These are phyloP conservation scores for Sanghuangporus sanghuang DNA, from an alignment of 1,284 basidiomycete species.

Conservation along the genomic window DNA sequence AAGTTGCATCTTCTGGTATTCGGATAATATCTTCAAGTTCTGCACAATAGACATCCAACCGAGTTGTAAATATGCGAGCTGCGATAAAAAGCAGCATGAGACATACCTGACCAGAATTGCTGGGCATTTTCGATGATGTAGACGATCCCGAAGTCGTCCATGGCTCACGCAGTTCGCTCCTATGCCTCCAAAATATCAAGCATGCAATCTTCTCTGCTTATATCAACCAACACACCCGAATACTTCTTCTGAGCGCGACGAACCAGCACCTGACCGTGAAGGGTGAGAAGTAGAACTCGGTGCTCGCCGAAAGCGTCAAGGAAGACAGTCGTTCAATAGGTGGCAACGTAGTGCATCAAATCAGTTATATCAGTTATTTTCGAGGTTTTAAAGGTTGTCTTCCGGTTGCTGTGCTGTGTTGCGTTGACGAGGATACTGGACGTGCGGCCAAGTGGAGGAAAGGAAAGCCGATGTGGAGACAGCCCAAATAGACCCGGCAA, in stretches of 20 bases:
- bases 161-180: not conserved
- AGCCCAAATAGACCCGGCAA: not conserved
- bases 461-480: not conserved
- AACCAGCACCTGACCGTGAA: slow-evolving; percentile 16
- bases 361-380: not conserved
- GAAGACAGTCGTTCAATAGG: not conserved
- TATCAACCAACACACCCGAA: not conserved
- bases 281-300: slow-evolving; percentile 11
- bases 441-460: not conserved
- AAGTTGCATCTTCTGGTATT: slow-evolving; percentile 59
- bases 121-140: slow-evolving; percentile 76
- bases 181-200: not conserved
- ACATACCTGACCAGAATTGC: slow-evolving; percentile 82
- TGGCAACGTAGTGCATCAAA: not conserved
- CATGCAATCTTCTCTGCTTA: not conserved
- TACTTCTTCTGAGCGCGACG: not conserved
- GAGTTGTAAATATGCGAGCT: slow-evolving; percentile 2
- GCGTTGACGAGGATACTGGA: not conserved
- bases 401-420: not conserved
- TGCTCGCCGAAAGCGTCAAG: not conserved
- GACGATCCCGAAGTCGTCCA: slow-evolving; percentile 54
- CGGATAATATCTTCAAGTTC: slow-evolving; percentile 82
- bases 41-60: slow-evolving; percentile 28
- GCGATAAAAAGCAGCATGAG: not conserved
- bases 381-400: not conserved